Percentiles rank a stretch among this genome's conserved stretches.
phyloP scores from a whole-genome alignment of 805 yeast species.

The Blastobotrys peoriensis region DNA sequence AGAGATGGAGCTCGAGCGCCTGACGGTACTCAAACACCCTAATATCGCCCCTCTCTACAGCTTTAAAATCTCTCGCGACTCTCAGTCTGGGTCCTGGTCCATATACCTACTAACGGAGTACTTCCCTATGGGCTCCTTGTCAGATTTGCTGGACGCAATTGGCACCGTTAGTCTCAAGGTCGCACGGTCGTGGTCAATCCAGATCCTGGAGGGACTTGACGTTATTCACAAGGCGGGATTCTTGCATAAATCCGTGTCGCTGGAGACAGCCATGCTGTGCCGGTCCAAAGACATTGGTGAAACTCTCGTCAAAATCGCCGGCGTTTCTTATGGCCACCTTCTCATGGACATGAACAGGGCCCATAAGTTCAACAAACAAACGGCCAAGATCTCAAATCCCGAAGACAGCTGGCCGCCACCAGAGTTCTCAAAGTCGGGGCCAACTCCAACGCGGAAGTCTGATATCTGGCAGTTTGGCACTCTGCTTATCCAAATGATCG shows the following conservation, averaged over 20 bases:
- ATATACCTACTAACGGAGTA: constrained; percentile 65
- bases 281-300: constrained; percentile 49
- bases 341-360: constrained; percentile 28
- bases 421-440: constrained; percentile 43
- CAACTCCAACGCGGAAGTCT: constrained; percentile 64
- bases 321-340: constrained; percentile 23
- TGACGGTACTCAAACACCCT: constrained; percentile 54
- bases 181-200: constrained; percentile 85
- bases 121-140: constrained; percentile 49
- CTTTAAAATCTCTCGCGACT: constrained; percentile 57
- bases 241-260: constrained; percentile 61
- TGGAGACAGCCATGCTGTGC: constrained; percentile 51
- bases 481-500: constrained; percentile 57
- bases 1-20: constrained; percentile 67
- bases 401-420: constrained; percentile 70
- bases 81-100: constrained; percentile 45
- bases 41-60: constrained; percentile 64
- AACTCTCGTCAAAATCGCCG: constrained; percentile 26
- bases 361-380: constrained; percentile 26
- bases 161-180: constrained; percentile 62
- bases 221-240: constrained; percentile 79
- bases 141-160: constrained; percentile 61
- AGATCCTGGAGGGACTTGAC: constrained; percentile 79
- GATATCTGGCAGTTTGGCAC: constrained; percentile 95
- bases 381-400: constrained; percentile 6